Base-by-base conservation (phyloP, 129 eudicot species). In the Lonicera japonica region DNA sequence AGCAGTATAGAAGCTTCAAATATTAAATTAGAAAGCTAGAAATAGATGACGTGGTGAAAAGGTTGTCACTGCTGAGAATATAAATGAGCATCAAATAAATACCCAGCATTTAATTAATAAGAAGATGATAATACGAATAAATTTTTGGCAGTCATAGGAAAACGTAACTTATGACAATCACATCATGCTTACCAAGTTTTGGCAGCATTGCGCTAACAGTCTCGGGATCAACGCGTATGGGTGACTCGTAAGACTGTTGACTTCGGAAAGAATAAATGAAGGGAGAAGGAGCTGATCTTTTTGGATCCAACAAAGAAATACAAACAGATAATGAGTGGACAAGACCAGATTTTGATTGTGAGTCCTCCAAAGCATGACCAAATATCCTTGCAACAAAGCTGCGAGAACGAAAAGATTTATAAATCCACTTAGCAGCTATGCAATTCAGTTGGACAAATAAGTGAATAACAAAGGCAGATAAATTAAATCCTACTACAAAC, bases 131-230 rank as follows among this genome's bases (percentile, higher is more conserved):
- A 29, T 29, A 29, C 6, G 16, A 52, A 50, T 43, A 62, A 43
- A 29, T 29, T 29, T n/a, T 29, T 6, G 6, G 36, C 36, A 29
- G 36, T 29, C 6, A 29, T 1, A 29, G 36, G 36, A 29, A 29
- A 29, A 29, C n/a, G n/a, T 38, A 38, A 10, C 43, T 10, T 14
- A 20, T 21, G 14, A 24, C 60, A 53, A 50, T 45, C n/a, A 39
- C 16, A 57, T 11, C 39, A 55, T 2, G 66, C 72, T 72, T 58
- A 86, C 97, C 86, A 56, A 90, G 89, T 80, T 83, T 86, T 11
- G 97, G 97, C 53, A 90, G 72, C 97, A 90, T 86, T 56, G 97
- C 95, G 25, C 79, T 79, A 55, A 90, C 85, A 21, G 95, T 90
- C 58, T 90, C 97, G 22, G 87, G 78, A 73, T 80, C 79, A 22